Evolutionary conservation across 2,329 filamentous ascomycete genomes (phyloP), one percentile per base, ranked within the genome.

Genomic region (Aspergillus sp.): DNA sequence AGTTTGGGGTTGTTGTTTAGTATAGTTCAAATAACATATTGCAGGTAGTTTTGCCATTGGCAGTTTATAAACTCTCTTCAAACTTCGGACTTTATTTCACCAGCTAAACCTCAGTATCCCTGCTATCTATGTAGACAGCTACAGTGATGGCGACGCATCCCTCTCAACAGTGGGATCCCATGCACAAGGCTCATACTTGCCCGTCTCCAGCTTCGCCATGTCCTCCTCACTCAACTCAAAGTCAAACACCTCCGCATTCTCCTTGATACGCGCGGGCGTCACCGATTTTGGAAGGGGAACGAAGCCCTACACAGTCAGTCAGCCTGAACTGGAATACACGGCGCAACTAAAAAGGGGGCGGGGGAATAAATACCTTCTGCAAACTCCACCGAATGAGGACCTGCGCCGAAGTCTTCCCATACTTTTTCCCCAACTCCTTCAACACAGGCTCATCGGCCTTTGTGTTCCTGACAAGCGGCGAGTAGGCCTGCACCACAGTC

Each of bases 231-330:
- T 76, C 26, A 88, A 73, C 68, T 83, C 80, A 62, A 88, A 88
- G 63, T 87, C 84, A 59, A 81, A 88, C 2, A 88, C 68, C 43
- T 81, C 69, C 2, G 78, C 76, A 62, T 88, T 88, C 70, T 87
- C 83, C 60, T 83, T 77, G 62, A 88, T 88, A 17, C 85, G 77
- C 9, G 78, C 76, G 2, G 81, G 80, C 0, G 83, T 87, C 17
- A 84, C 83, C 2, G 84, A 85, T 69, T 87, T 87, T 0, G 85
- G 85, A 22, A 88, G 74, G 13, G 85, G 84, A 30, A 87, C 81
- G 63, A 85, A 87, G 8, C 82, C 83, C 81, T 84, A 59, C 49
- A 20, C 36, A 41, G 22, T 30, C 9, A 59, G 48, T 34, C 17
- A 9, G 22, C 20, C 26, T 15, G 1, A 9, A 30, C 17, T 15